These are phyloP conservation scores for Penicillium psychrosexuale DNA, from an alignment of 2,329 filamentous ascomycete species.

Conservation along the genomic window DNA sequence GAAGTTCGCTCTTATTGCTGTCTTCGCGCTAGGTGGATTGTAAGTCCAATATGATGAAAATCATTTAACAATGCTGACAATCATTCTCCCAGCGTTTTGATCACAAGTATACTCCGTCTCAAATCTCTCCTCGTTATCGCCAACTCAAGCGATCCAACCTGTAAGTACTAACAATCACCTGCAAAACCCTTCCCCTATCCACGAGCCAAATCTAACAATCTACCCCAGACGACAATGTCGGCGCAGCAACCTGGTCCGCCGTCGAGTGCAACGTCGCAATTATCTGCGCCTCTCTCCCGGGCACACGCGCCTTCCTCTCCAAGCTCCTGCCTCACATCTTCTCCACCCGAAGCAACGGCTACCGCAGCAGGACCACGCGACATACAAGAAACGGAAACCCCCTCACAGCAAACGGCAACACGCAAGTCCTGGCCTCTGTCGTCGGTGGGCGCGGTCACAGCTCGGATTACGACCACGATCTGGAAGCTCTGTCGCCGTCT, in stretches of 20 bases:
- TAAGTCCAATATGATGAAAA: constrained; percentile 22
- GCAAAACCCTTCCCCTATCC: too few relatives aligned
- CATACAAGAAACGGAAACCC: constrained; percentile 14
- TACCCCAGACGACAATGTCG: constrained; percentile 29
- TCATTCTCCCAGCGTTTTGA: constrained; percentile 30
- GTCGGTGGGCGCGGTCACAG: constrained; percentile 12
- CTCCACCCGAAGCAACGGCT: constrained; percentile 26
- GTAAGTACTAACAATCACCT: constrained; percentile 16
- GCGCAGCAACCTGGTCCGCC: constrained; percentile 45
- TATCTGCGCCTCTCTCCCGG: constrained; percentile 42
- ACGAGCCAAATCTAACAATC: background rate
- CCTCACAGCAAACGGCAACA: constrained; percentile 13
- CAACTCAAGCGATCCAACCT: constrained; percentile 29
- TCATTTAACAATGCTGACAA: constrained; percentile 11
- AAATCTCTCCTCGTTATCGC: constrained; percentile 29
- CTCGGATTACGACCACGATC: constrained; percentile 16
- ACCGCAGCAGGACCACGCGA: constrained; percentile 21
- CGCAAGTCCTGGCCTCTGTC: constrained; percentile 23
- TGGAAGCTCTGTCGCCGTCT: constrained; percentile 16
- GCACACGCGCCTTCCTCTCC: constrained; percentile 27
- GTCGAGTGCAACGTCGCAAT: constrained; percentile 44
- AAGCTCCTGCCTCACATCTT: constrained; percentile 28
- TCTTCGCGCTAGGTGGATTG: constrained; percentile 47
- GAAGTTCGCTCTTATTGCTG: constrained; percentile 39
- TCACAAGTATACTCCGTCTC: constrained; percentile 41